Evolutionary conservation across 352 stramenopile genomes (phyloP).

Genomic region (Pythium angustatum): DNA sequence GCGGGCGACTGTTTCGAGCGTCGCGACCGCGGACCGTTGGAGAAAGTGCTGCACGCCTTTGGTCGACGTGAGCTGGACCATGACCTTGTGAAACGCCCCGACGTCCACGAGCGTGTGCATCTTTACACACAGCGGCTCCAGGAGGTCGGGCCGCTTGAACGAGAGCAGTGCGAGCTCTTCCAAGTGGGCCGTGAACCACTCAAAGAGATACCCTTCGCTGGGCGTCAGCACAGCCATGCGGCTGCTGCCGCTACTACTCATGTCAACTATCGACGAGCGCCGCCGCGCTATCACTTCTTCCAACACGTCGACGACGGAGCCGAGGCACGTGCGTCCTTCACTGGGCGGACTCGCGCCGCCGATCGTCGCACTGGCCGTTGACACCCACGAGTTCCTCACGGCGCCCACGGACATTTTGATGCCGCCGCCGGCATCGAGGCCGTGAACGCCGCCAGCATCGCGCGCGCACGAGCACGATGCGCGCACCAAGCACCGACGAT

Average conservation of each 20-base stretch:
- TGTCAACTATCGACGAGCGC: constrained; percentile 10
- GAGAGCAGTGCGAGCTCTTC: constrained; percentile 51
- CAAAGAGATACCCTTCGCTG: constrained; percentile 34
- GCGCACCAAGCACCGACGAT: no score
- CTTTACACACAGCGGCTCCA: constrained; percentile 64
- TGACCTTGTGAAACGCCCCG: constrained; percentile 58
- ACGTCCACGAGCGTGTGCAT: constrained; percentile 57
- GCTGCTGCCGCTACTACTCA: no score
- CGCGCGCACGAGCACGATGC: no score
- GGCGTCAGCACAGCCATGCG: background rate
- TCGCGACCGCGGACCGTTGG: constrained; percentile 46
- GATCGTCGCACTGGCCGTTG: constrained; percentile 1
- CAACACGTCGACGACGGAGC: constrained; percentile 6
- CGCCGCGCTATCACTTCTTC: constrained; percentile 2
- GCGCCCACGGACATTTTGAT: no score
- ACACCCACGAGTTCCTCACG: no score
- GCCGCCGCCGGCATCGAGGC: no score
- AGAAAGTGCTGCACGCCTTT: constrained; percentile 62
- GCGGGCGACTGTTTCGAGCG: constrained; percentile 53
- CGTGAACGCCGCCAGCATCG: no score
- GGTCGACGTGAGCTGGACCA: constrained; percentile 64
- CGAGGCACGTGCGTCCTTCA: background rate
- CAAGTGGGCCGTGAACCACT: constrained; percentile 66
- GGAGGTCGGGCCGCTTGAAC: constrained; percentile 51
- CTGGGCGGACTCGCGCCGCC: no score